Percentiles rank a stretch among this genome's conserved stretches.
Evolutionary conservation across 495 filamentous ascomycete genomes (phyloP).

Genomic region (Hapsidospora chrysogenum): DNA sequence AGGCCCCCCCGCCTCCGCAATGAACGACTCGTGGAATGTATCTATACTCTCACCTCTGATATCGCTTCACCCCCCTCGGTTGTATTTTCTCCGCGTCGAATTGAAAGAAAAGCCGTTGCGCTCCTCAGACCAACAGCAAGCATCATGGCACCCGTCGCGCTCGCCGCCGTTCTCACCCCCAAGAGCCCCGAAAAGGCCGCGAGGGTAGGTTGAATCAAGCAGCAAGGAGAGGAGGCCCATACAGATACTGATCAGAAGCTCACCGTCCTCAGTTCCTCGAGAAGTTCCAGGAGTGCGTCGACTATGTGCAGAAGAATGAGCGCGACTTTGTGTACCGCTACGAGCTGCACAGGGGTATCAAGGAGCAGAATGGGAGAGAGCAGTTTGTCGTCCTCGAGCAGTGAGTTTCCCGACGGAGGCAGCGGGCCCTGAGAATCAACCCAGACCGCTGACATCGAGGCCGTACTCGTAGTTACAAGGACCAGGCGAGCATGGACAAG

Average conservation of each 20-base stretch:
- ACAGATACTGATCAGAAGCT: too few relatives aligned
- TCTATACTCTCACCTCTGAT: too few relatives aligned
- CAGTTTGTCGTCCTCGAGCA: conserved; percentile 1
- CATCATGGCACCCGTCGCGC: neutral
- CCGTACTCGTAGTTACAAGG: neutral
- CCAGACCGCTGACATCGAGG: neutral
- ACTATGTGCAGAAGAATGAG: neutral
- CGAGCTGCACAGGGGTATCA: conserved; percentile 1
- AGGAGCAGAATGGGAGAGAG: neutral
- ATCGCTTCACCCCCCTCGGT: too few relatives aligned
- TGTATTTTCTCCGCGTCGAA: too few relatives aligned
- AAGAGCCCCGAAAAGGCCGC: neutral
- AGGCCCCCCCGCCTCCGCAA: too few relatives aligned
- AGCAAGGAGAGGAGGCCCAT: too few relatives aligned
- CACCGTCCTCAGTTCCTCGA: neutral
- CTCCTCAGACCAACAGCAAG: too few relatives aligned
- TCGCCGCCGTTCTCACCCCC: neutral
- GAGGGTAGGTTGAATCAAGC: neutral
- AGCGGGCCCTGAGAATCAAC: neutral
- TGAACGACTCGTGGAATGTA: too few relatives aligned
- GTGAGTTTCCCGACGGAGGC: neutral
- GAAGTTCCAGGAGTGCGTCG: neutral
- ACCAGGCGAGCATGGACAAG: neutral
- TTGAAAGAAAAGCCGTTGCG: too few relatives aligned
- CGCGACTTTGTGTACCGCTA: neutral